Evolutionary conservation across 1,139 yeast species (phyloP), one percentile per base, ranked within the genome.

Genomic region (Suhomyces yuchorum): DNA sequence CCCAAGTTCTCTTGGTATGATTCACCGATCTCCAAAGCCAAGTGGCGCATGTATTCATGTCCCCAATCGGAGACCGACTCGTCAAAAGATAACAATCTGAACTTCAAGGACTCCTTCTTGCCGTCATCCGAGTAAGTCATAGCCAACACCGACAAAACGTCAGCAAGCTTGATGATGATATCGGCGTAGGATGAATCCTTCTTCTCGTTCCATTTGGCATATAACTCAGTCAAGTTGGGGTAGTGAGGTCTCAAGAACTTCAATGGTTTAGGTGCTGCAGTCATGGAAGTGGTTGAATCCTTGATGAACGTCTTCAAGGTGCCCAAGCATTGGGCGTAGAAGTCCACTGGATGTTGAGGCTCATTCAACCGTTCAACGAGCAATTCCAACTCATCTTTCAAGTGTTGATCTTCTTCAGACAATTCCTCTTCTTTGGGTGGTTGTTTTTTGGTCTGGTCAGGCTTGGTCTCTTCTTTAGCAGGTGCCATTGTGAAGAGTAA

Each of bases 211-310:
- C 97, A 91, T 32, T 75, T 71, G 41, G 81, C 84, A 65, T 87
- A 88, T 37, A 87, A 70, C 46, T 74, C 79, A 40, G 82, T 80
- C 61, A 93, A 75, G 26, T 77, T 64, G 17, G 86, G 85, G 65
- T 85, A 93, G 59, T 84, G 90, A 14, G 98, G 96, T 61, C 97
- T 84, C 57, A 95, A 78, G 65, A 95, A 95, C 73, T 95, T 95
- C 70, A 93, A 80, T 12, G 99, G 99, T 67, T 93, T 95, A 40
- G 99, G 99, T 41, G 95, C 99, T 1, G 99, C 99, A 2, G 99
- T 95, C 97, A 93, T 93, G 8, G 98, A 91, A 30, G 97, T 89
- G 3, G 99, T 93, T 14, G 98, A 88, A 45, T 96, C 96, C 58
- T 90, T 84, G 59, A 93, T 92, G 60, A 82, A 82, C 46, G 79